Evolutionary conservation across 2,329 filamentous ascomycete species (phyloP), one percentile per base, ranked within the genome.

Genomic region (Cercospora zeina): DNA sequence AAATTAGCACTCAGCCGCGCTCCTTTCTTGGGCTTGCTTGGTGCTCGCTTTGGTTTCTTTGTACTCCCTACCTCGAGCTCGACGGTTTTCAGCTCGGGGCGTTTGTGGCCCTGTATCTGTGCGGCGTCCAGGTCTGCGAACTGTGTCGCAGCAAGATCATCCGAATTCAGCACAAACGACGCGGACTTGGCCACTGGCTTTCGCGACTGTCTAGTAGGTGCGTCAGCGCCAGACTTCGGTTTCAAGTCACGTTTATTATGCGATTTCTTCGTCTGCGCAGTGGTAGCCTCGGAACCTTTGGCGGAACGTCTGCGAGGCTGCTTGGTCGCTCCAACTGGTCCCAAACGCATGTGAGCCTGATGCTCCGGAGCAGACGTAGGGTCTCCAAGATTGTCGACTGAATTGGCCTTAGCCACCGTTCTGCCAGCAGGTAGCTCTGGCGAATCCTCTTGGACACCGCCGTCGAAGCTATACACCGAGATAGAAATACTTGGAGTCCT

Each of bases 161-260:
- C 70, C 2, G 70, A 71, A 47, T 72, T 69, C 27, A 72, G 49
- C 8, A 72, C 67, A 45, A 71, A 67, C 6, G 67, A 67, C 33
- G 64, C 70, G 3, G 70, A 72, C 56, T 71, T 72, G 10, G 62
- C 56, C 8, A 66, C 34, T 19, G 59, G 54, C 64, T 68, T 70
- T 31, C 63, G 59, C 7, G 69, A 24, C 54, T 64, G 67, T 65
- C 65, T 68, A 21, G 63, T 65, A 11, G 56, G 51, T 10, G 54
- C 30, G 8, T 53, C 49, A 31, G 14, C 27, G 49, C n/a, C 30
- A 34, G 49, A 34, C 27, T 19, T 45, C 19, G 36, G n/a, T 16
- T 37, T 60, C 4, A 16, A 5, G 10, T 14, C 49, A 34, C 31
- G 49, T 21, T 49, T 49, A n/a, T 10, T 27, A n/a, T 49, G 42